Base-by-base conservation (phyloP, 768 basidiomycete species). In the Pleurotus eryngii region DNA sequence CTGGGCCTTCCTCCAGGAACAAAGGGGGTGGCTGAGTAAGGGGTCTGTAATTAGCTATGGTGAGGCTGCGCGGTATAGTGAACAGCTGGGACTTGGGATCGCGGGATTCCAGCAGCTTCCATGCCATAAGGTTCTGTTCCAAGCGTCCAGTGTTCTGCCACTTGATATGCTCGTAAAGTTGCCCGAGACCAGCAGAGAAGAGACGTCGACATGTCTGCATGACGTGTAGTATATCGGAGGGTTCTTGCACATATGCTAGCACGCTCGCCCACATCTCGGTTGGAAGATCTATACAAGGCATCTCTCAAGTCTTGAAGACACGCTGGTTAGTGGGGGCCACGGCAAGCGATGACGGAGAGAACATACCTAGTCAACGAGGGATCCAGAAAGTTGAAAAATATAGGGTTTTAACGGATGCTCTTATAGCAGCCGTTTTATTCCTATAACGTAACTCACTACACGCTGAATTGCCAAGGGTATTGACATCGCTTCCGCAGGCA, bases 131-230 rank as follows among this genome's bases (percentile, higher is more conserved):
- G 38, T 54, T 54, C 7, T 54, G 51, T 24, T n/a, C 51, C 15
- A 39, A 54, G 39, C 20, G 18, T 26, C n/a, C 7, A 18, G 51
- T 37, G 39, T 54, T 37, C 51, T 39, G 37, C 51, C 51, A 54
- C 20, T 54, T 54, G 39, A 54, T 20, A 39, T 54, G 51, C 15
- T 54, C 51, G 42, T 54, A 54, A 12, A 54, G 51, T 9, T n/a
- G 39, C 39, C 39, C 20, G 17, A 54, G 18, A 24, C 51, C 51
- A 54, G 51, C 37, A 54, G 15, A 54, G n/a, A 40, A 54, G 17
- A 54, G 51, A 40, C 15, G 39, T 11, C 39, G 37, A 38, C 51
- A 54, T 18, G 51, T 40, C 39, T 54, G 51, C 51, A 54, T 54
- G 15, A 39, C 37, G 22, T 54, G 51, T 7, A 54, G 17, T 38